A percentile compares a stretch with the other conserved stretches of the same genome.
Evolutionary conservation across 345 rosid genomes (phyloP).

Genomic region (Brassica nigra): DNA sequence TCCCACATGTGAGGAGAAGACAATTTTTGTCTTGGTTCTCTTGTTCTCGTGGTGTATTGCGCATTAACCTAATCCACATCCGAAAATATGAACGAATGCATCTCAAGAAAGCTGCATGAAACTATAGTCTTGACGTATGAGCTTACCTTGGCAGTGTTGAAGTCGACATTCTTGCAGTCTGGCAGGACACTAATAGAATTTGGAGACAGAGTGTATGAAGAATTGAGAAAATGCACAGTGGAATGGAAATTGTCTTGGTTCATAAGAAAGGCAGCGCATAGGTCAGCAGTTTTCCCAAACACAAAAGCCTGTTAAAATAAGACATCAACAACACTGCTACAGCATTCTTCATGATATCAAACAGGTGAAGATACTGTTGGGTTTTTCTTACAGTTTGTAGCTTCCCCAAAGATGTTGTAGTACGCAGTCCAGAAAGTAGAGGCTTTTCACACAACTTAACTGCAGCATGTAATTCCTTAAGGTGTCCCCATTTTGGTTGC

Average conservation of each 20-base stretch:
- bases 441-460: conserved; percentile 58
- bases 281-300: conserved; percentile 44
- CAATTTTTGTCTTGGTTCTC: conserved; percentile 44
- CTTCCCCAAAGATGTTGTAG: conserved; percentile 46
- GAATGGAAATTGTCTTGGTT: conserved; percentile 46
- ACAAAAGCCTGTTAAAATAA: conserved; percentile 61
- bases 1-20: conserved; percentile 52
- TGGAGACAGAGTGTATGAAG: conserved; percentile 57
- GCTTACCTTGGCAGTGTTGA: conserved; percentile 72
- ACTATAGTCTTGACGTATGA: not conserved
- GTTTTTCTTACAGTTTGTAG: conserved; percentile 59
- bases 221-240: conserved; percentile 49
- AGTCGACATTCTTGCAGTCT: conserved; percentile 70
- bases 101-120: conserved; percentile 16
- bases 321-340: conserved; percentile 9
- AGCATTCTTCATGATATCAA: conserved; percentile 11
- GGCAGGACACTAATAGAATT: conserved; percentile 70
- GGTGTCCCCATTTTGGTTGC: conserved; percentile 87
- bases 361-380: conserved; percentile 6
- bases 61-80: conserved; percentile 54
- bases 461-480: conserved; percentile 68
- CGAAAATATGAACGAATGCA: conserved; percentile 10
- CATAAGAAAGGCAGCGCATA: conserved; percentile 72
- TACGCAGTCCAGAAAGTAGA: conserved; percentile 52
- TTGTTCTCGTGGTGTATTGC: conserved; percentile 53